Conservation (phyloP, 345 rosid genomes). For the Ceriops tagal region DNA sequence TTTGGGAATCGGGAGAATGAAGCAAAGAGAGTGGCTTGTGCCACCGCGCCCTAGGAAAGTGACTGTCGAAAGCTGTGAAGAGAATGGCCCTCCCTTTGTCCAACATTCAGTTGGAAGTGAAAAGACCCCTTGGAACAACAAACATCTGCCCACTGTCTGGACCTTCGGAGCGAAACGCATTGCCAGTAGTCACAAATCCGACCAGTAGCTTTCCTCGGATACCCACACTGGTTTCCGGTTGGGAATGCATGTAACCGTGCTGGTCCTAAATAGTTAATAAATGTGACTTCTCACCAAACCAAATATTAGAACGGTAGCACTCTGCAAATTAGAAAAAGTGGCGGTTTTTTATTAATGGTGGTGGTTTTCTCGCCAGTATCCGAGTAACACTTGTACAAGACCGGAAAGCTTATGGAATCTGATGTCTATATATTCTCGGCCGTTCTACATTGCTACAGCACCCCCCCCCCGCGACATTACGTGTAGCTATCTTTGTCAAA, state of each 20-base stretch:
- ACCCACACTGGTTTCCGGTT: slow-evolving; percentile 53
- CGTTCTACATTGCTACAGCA: too few species aligned
- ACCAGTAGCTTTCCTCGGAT: slow-evolving; percentile 59
- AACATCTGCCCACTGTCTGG: slow-evolving; percentile 48
- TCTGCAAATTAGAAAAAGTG: too few species aligned
- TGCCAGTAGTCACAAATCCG: slow-evolving; percentile 50
- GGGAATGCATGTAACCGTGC: slow-evolving; percentile 8
- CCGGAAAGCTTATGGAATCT: too few species aligned
- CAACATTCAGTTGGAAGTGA: slow-evolving; percentile 76
- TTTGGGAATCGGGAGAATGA: slow-evolving; percentile 55
- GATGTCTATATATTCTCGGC: too few species aligned
- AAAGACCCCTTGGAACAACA: slow-evolving; percentile 58
- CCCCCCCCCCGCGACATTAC: too few species aligned
- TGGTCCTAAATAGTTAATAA: too few species aligned
- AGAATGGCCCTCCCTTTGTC: slow-evolving; percentile 48
- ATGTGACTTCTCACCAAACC: too few species aligned
- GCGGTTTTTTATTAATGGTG: too few species aligned
- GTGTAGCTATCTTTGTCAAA: too few species aligned
- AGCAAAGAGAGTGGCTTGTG: slow-evolving; percentile 43
- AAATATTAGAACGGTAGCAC: too few species aligned
- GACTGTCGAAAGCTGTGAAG: slow-evolving; percentile 73
- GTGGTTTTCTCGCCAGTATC: too few species aligned
- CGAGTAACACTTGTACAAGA: too few species aligned
- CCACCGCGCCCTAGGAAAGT: slow-evolving; percentile 49
- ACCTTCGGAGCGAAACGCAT: slow-evolving; percentile 46